phyloP scores from a whole-genome alignment of 345 rosid genomes.

The Garcia nutans region DNA sequence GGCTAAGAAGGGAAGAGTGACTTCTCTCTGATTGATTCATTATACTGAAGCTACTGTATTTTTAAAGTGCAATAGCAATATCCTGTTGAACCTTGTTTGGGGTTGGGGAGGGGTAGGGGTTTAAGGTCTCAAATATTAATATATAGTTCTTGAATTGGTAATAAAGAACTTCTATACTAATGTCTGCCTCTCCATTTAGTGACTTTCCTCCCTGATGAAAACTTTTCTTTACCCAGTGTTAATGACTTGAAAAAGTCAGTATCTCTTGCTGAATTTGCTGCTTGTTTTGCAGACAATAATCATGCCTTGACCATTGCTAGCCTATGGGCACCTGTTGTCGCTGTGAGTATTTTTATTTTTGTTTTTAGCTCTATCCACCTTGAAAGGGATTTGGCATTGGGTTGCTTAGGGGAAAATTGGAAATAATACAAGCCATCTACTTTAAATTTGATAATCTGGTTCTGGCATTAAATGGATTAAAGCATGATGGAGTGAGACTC shows the following conservation, averaged over 20 bases:
- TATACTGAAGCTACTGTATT: not conserved
- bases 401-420: slow-evolving; percentile 8
- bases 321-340: slow-evolving; percentile 96
- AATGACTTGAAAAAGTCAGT: slow-evolving; percentile 9
- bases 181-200: not conserved
- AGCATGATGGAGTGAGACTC: not conserved
- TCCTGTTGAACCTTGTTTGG: too few species aligned
- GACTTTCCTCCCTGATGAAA: not conserved
- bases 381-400: slow-evolving; percentile 4
- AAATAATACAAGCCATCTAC: not conserved
- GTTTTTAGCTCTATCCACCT: slow-evolving; percentile 7
- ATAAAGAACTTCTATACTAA: not conserved
- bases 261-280: slow-evolving; percentile 25
- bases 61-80: not conserved
- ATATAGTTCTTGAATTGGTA: not conserved
- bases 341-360: slow-evolving; percentile 54
- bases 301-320: slow-evolving; percentile 75
- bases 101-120: too few species aligned
- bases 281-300: slow-evolving; percentile 62
- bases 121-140: not conserved
- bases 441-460: slow-evolving; percentile 7
- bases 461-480: not conserved
- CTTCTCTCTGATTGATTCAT: not conserved
- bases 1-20: not conserved
- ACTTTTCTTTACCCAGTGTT: not conserved